These are phyloP conservation scores for Suhomyces canberraensis DNA, from an alignment of 805 yeast species.

Conservation along the genomic window DNA sequence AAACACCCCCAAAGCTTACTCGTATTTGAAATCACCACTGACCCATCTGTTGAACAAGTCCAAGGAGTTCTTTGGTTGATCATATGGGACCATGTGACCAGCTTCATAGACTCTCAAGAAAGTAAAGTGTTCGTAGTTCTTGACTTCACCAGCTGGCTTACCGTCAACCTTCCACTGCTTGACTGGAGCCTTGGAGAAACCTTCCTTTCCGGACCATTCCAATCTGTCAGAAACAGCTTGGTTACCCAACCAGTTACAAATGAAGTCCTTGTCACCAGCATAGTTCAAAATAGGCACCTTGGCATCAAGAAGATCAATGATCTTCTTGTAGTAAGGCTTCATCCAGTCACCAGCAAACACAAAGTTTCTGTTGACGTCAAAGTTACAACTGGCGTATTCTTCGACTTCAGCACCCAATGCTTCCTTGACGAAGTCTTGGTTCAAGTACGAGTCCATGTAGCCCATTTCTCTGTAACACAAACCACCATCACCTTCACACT, in stretches of 20 bases:
- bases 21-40: conserved; percentile 38
- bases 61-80: conserved; percentile 75
- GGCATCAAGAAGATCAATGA: conserved; percentile 62
- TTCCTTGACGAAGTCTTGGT: conserved; percentile 67
- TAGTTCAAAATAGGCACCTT: conserved; percentile 79
- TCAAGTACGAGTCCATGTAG: conserved; percentile 75
- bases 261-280: conserved; percentile 93
- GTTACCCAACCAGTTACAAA: conserved; percentile 92
- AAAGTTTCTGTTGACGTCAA: conserved; percentile 75
- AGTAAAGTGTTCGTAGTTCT: conserved; percentile 68
- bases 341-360: conserved; percentile 87
- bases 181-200: conserved; percentile 42
- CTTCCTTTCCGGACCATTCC: conserved; percentile 57
- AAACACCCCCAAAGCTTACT: too few relatives aligned
- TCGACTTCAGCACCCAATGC: conserved; percentile 92
- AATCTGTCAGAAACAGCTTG: conserved; percentile 74
- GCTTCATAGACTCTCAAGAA: conserved; percentile 84
- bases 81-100: conserved; percentile 95
- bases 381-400: conserved; percentile 69
- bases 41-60: conserved; percentile 89
- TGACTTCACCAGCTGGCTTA: conserved; percentile 60
- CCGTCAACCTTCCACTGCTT: conserved; percentile 42
- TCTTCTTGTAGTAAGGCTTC: conserved; percentile 66
- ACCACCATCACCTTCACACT: conserved; percentile 64
- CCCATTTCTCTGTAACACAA: conserved; percentile 80